These are phyloP conservation scores for Malus domestica DNA, from an alignment of 306 rosid species.

Conservation along the genomic window ASM211411v1 NC_041805.1:28548001-28548500, in stretches of 20 bases:
- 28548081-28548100: not conserved
- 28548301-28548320: not conserved
- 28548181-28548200: not conserved
- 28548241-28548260: no score
- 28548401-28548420: slow-evolving; percentile 24
- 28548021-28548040: not conserved
- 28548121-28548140: not conserved
- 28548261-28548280: not conserved
- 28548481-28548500: slow-evolving; percentile 7
- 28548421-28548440: slow-evolving; percentile 23
- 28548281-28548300: not conserved
- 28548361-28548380: slow-evolving; percentile 62
- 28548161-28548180: not conserved
- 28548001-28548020: not conserved
- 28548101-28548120: not conserved
- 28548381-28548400: slow-evolving; percentile 66
- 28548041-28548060: not conserved
- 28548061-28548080: not conserved
- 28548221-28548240: not conserved
- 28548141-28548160: not conserved
- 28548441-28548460: slow-evolving; percentile 17
- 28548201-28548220: not conserved
- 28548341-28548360: slow-evolving; percentile 46
- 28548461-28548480: not conserved
- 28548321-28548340: slow-evolving; percentile 57